A percentile compares a stretch with the other conserved stretches of the same genome.
phyloP scores from a whole-genome alignment of 495 filamentous ascomycete species.

The Sphaerosporella brunnea region DNA sequence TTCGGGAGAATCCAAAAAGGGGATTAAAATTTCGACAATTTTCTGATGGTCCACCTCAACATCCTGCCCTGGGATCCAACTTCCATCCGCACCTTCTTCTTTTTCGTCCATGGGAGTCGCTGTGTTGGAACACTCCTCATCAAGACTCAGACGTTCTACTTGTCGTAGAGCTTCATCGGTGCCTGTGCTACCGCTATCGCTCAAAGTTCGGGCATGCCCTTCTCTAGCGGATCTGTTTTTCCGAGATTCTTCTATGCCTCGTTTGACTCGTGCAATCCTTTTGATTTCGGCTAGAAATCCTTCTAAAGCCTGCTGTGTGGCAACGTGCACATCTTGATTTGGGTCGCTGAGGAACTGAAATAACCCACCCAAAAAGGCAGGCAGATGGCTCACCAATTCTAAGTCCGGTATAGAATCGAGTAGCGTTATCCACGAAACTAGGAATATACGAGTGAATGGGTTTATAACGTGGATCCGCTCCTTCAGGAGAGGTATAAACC shows the following conservation, averaged over 20 bases:
- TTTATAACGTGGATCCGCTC: constrained; percentile 87
- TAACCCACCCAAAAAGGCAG: constrained; percentile 77
- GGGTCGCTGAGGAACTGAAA: constrained; percentile 83
- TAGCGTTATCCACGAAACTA: constrained; percentile 90
- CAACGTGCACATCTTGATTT: constrained; percentile 81
- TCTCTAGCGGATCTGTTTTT: constrained; percentile 29
- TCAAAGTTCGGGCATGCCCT: constrained; percentile 34
- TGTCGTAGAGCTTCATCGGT: constrained; percentile 35
- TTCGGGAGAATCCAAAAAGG: constrained; percentile 72
- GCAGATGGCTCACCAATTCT: constrained; percentile 81
- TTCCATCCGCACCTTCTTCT: constrained; percentile 55
- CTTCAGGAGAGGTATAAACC: constrained; percentile 81
- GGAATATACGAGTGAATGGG: constrained; percentile 82
- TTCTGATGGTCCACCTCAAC: constrained; percentile 84
- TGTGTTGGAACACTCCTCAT: constrained; percentile 31
- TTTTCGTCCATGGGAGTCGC: constrained; percentile 41
- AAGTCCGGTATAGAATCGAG: constrained; percentile 94
- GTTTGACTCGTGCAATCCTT: constrained; percentile 78
- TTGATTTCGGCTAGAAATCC: constrained; percentile 88
- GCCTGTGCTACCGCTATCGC: constrained; percentile 34
- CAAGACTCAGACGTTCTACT: constrained; percentile 33
- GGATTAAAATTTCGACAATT: constrained; percentile 80
- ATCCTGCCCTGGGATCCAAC: constrained; percentile 95
- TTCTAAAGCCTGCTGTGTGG: constrained; percentile 78
- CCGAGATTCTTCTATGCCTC: constrained; percentile 72